Base-by-base conservation (phyloP, 495 filamentous ascomycete species). In the Hypoxylon trugodes region DNA sequence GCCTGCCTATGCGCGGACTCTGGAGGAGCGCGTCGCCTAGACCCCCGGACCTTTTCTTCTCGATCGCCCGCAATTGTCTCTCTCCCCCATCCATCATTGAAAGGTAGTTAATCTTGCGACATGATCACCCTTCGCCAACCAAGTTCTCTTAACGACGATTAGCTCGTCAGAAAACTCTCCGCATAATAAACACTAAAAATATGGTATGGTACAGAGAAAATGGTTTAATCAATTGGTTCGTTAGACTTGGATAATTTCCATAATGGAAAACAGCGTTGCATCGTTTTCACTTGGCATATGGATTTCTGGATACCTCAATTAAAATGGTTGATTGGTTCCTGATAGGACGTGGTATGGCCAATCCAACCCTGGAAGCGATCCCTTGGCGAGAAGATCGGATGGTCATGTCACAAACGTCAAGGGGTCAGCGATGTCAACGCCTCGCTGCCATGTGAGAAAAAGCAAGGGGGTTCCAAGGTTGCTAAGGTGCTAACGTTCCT, bases 331-430 rank as follows among this genome's bases (percentile, higher is more conserved):
- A 61, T 53, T 62, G 52, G 61, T 59, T 69, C 15, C 46, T 52
- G 22, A 32, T 38, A 52, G 16, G 47, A 48, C 49, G 35, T 37
- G 48, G 28, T 64, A 21, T 50, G 52, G 56, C 53, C 35, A 55
- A 66, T 64, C 35, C 59, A 30, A 69, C 57, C 55, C 62, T 66
- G 59, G 60, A 69, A 58, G 56, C 61, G 69, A 65, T 69, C 62
- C 69, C 69, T 69, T 73, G 69, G 69, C 66, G 41, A 57, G 51
- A 54, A 69, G 59, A 67, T 67, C 63, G 61, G 61, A 59, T 53
- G 40, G 49, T 41, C 36, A 61, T 64, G 54, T 52, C 48, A 45
- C 54, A 49, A 52, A 35, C 41, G 54, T 56, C 43, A 55, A 62
- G 50, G 59, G 50, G 54, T 57, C 51, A 57, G 60, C 51, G 62